These are phyloP conservation scores for Candida ponderosae DNA, from an alignment of 805 yeast species.

Conservation along the genomic window DNA sequence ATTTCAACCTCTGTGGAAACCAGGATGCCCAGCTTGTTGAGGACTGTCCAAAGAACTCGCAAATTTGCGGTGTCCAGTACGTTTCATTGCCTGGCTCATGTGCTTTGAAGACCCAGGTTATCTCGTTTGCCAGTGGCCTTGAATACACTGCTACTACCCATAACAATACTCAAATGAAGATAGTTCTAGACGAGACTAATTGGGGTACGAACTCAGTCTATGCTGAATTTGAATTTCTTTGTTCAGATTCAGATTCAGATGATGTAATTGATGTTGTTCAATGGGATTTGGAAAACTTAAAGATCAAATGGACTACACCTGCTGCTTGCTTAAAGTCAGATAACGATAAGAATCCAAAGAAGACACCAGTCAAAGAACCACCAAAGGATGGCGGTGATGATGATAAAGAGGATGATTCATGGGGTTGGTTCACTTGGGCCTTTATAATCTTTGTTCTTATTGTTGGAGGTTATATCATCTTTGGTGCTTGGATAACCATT, in stretches of 20 bases:
- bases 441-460: constrained; percentile 67
- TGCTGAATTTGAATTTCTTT: constrained; percentile 39
- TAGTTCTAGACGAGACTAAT: constrained; percentile 40
- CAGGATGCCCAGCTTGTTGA: constrained; percentile 25
- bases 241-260: constrained; percentile 33
- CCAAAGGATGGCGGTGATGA: constrained; percentile 17
- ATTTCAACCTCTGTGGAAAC: constrained; percentile 61
- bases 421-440: constrained; percentile 82
- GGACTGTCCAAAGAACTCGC: constrained; percentile 63
- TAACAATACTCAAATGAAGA: constrained; percentile 23
- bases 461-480: constrained; percentile 63
- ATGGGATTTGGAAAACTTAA: constrained; percentile 16
- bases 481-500: constrained; percentile 70
- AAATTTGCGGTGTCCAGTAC: constrained; percentile 68
- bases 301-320: constrained; percentile 29
- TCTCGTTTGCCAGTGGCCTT: constrained; percentile 39
- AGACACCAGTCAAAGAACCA: constrained; percentile 12
- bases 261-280: constrained; percentile 20
- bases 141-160: constrained; percentile 20
- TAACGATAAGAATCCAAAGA: constrained; percentile 10
- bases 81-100: constrained; percentile 42
- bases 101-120: constrained; percentile 48
- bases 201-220: constrained; percentile 64
- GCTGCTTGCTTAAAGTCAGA: constrained; percentile 32
- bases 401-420: constrained; percentile 30